phyloP scores from a whole-genome alignment of 176 grass and related monocot species.

The Secale cereale region DNA sequence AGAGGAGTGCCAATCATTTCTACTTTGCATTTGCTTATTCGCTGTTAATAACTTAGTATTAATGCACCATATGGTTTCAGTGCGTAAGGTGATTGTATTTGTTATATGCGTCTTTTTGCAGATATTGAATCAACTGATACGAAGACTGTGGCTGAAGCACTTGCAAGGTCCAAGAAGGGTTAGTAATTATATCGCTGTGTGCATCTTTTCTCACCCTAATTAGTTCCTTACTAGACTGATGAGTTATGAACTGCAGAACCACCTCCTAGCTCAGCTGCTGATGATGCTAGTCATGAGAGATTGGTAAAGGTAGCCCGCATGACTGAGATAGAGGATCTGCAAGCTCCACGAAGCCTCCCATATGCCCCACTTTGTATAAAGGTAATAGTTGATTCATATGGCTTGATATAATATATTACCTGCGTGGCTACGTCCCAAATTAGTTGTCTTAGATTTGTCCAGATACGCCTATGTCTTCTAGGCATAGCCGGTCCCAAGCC shows the following conservation, averaged over 20 bases:
- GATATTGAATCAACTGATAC: constrained; percentile 78
- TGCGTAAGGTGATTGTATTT: constrained; percentile 1
- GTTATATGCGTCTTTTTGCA: constrained; percentile 38
- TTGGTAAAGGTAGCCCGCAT: constrained; percentile 64
- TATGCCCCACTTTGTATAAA: constrained; percentile 91
- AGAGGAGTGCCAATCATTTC: constrained; percentile 2
- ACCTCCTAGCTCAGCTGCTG: constrained; percentile 45
- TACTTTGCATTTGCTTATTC: constrained; percentile 5
- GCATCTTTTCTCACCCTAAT: constrained; percentile 14
- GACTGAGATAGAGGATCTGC: constrained; percentile 92
- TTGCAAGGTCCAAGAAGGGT: constrained; percentile 86
- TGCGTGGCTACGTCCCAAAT: too few relatives aligned
- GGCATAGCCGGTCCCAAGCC: too few relatives aligned
- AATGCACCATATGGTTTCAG: not conserved
- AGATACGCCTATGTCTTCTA: too few relatives aligned
- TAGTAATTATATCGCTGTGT: constrained; percentile 22
- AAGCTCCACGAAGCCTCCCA: constrained; percentile 48
- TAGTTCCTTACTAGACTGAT: constrained; percentile 1
- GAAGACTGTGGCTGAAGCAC: constrained; percentile 79
- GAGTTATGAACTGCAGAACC: constrained; percentile 51
- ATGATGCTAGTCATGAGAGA: constrained; percentile 59
- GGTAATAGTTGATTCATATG: constrained; percentile 35
- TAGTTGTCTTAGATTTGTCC: too few relatives aligned
- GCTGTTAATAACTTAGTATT: not conserved
- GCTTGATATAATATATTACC: not conserved